A percentile compares a stretch with the other conserved stretches of the same genome.
phyloP scores from a whole-genome alignment of 768 basidiomycete genomes.

The Tubosaeta sp. region DNA sequence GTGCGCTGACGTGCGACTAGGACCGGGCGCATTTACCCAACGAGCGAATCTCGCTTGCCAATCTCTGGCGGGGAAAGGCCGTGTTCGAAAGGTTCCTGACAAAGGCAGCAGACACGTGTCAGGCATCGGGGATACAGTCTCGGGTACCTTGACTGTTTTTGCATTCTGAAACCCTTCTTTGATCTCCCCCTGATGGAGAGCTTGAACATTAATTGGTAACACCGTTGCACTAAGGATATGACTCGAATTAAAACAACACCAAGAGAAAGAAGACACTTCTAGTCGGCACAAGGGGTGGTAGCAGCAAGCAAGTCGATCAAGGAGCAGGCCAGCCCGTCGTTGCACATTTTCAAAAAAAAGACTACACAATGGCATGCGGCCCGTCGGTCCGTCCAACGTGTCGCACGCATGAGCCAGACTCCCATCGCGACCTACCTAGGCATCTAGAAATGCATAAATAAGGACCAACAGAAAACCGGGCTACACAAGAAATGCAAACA shows the following conservation, averaged over 20 bases:
- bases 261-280: constrained; percentile 5
- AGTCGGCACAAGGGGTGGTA: constrained; percentile 3
- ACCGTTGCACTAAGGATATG: not conserved
- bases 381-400: too few relatives aligned
- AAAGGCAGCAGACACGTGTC: constrained; percentile 39
- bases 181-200: not conserved
- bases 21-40: constrained; percentile 93
- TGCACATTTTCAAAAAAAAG: not conserved
- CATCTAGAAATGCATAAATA: constrained; percentile 23
- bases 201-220: not conserved
- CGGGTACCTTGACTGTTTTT: not conserved
- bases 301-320: not conserved
- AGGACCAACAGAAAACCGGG: constrained; percentile 20
- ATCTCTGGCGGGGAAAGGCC: constrained; percentile 72
- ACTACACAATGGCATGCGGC: not conserved
- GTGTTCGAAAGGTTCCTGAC: constrained; percentile 73
- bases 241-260: not conserved
- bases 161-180: not conserved
- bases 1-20: constrained; percentile 33
- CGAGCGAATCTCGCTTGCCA: constrained; percentile 83
- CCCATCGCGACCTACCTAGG: constrained; percentile 18
- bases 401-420: constrained; percentile 4
- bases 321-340: constrained; percentile 24
- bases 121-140: not conserved
- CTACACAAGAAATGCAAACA: constrained; percentile 11